Conservation (phyloP, 768 basidiomycete species). For the Kwoniella europaea region DNA sequence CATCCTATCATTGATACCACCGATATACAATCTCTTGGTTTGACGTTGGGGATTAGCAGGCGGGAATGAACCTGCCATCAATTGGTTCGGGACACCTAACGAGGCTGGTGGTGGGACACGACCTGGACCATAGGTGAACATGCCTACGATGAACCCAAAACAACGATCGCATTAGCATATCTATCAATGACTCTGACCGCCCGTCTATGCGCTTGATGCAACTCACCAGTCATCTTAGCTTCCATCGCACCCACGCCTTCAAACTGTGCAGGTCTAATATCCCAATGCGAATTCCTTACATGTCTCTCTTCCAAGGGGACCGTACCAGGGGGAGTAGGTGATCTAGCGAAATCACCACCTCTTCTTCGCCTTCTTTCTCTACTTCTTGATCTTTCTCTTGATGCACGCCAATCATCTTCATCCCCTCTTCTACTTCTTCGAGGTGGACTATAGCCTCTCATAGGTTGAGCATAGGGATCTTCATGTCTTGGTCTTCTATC, state of each 20-base stretch:
- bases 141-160: conserved; percentile 43
- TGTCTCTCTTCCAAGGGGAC: conserved; percentile 82
- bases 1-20: conserved; percentile 91
- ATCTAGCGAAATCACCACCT: conserved; percentile 72
- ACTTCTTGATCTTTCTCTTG: conserved; percentile 39
- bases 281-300: conserved; percentile 91
- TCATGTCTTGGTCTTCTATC: conserved; percentile 41
- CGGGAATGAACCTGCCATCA: conserved; percentile 50
- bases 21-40: conserved; percentile 86
- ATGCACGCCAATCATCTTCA: conserved; percentile 31
- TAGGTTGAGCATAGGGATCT: conserved; percentile 41
- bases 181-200: conserved; percentile 7
- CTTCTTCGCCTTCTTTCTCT: conserved; percentile 61
- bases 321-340: conserved; percentile 86
- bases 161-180: too few relatives aligned
- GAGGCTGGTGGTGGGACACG: conserved; percentile 95
- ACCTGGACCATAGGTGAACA: conserved; percentile 76
- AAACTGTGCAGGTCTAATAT: conserved; percentile 92
- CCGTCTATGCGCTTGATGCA: neutral
- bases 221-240: conserved; percentile 93
- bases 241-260: conserved; percentile 93
- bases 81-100: conserved; percentile 70
- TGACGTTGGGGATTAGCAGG: conserved; percentile 41
- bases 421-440: conserved; percentile 32
- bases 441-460: conserved; percentile 28